Evolutionary conservation across 1,284 basidiomycete genomes (phyloP).

Genomic region (Rhodofomes roseus): DNA sequence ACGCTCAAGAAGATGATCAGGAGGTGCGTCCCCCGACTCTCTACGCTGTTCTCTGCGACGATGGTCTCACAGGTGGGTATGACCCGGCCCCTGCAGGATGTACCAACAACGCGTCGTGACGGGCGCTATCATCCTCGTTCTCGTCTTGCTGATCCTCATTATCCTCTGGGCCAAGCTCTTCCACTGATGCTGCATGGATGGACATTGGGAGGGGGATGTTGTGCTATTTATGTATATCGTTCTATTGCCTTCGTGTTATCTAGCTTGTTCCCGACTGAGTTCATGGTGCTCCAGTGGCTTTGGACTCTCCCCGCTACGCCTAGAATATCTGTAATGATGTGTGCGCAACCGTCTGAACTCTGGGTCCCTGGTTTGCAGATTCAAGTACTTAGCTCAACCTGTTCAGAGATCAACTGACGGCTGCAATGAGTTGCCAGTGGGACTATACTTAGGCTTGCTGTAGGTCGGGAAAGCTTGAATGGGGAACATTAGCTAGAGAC

Average conservation of each 20-base stretch:
- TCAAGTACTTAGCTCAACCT: too few relatives aligned
- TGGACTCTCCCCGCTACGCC: too few relatives aligned
- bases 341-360: too few relatives aligned
- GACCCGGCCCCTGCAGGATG: slow-evolving; percentile 62
- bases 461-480: too few relatives aligned
- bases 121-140: slow-evolving; percentile 62
- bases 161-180: slow-evolving; percentile 72
- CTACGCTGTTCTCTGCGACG: slow-evolving; percentile 4
- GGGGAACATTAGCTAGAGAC: too few relatives aligned
- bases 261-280: not conserved
- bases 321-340: too few relatives aligned
- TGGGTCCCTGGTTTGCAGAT: too few relatives aligned
- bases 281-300: too few relatives aligned
- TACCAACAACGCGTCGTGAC: slow-evolving; percentile 77
- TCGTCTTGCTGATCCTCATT: slow-evolving; percentile 65
- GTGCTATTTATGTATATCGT: slow-evolving; percentile 5
- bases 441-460: too few relatives aligned
- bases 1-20: slow-evolving; percentile 77
- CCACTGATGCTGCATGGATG: slow-evolving; percentile 20
- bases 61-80: slow-evolving; percentile 33
- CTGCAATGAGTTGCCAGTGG: too few relatives aligned
- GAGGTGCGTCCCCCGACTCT: slow-evolving; percentile 42
- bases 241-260: not conserved
- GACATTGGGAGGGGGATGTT: not conserved
- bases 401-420: too few relatives aligned